Base-by-base conservation (phyloP, 176 grass and related monocot genomes). In the Dendrocalamus sinicus region DNA sequence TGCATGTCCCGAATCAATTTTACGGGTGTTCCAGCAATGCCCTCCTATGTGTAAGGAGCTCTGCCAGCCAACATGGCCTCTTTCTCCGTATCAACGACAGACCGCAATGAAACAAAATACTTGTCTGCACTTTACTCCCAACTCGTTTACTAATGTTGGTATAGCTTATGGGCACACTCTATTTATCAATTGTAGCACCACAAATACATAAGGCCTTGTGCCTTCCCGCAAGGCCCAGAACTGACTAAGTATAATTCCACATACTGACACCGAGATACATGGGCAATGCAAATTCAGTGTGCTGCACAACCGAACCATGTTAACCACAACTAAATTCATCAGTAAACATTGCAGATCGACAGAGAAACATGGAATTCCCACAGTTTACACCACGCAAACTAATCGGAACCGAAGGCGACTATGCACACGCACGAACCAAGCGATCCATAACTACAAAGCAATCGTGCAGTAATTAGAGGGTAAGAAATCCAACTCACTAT, bases 401-500 rank as follows among this genome's bases (percentile, higher is more conserved):
- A 77, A 80, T 61, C 4, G 20, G 26, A 69, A 51, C 16, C 8
- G 6, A 80, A 69, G 16, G 5, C 23, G 2, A 63, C 44, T 17
- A 72, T 8, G 0, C 46, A 30, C 73, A 67, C 13, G 50, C 70
- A 75, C 17, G 53, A 84, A 84, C 20, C 61, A 72, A 81, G 23
- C 15, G 83, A 66, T 54, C 22, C 28, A 72, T 8, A 74, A 70
- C 77, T 20, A 24, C 19, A 77, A 39, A 11, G 22, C 6, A 79
- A 73, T 85, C 23, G 16, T 77, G 76, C 64, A 82, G 61, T 11
- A 32, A 75, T 69, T 62, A 62, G 0, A 75, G n/a, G 9, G 41
- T 7, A 50, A 60, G 40, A 78, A 47, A 77, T 44, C 12, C 30
- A 75, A 87, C 93, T 95, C 75, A 95, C 93, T 92, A 95, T 44